Conservation (phyloP, 176 grass and related monocot species). For the Elaeis guineensis region DNA sequence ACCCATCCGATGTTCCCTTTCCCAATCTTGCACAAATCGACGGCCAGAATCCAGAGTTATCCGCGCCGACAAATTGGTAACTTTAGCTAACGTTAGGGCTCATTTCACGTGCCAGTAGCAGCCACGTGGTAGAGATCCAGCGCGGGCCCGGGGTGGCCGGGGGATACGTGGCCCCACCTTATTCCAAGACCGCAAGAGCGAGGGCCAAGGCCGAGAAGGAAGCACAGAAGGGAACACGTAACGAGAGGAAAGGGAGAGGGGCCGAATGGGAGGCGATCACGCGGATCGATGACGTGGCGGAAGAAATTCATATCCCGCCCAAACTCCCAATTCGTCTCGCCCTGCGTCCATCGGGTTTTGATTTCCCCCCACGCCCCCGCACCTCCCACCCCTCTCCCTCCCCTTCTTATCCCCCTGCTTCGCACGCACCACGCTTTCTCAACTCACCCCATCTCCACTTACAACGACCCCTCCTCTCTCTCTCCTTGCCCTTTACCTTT, state of each 20-base stretch:
- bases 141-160: too few relatives aligned
- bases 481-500: constrained; percentile 2
- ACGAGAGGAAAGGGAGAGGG: background rate
- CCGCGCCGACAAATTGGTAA: too few relatives aligned
- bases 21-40: too few relatives aligned
- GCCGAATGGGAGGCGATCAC: constrained; percentile 20
- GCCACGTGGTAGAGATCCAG: too few relatives aligned
- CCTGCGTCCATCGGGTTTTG: background rate
- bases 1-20: too few relatives aligned
- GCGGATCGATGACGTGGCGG: constrained; percentile 74
- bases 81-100: too few relatives aligned
- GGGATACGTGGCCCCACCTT: too few relatives aligned
- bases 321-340: constrained; percentile 1
- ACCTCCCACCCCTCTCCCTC: constrained; percentile 1
- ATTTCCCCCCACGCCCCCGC: background rate
- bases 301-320: background rate
- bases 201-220: background rate
- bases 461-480: constrained; percentile 1
- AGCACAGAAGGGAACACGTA: constrained; percentile 7
- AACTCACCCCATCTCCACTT: constrained; percentile 16
- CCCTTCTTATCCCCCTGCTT: background rate
- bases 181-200: too few relatives aligned
- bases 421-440: constrained; percentile 3
- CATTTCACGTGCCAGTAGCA: too few relatives aligned
- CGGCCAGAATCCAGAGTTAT: too few relatives aligned